Conservation (phyloP, 306 rosid species). For the Inga leiocalycina region DNA sequence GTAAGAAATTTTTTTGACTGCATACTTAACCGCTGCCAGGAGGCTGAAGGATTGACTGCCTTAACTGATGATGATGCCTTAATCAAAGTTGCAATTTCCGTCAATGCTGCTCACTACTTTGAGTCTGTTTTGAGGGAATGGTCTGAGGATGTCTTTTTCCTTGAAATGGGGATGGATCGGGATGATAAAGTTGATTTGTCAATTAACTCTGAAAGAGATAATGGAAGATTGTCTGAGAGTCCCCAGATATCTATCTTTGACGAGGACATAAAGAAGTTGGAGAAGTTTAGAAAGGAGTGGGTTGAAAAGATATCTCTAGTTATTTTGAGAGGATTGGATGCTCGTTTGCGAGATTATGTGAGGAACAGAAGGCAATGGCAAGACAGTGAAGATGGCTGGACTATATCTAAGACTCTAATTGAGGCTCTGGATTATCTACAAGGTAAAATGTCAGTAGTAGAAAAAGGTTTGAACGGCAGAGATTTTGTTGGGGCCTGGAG, state of each 20-base stretch:
- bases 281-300: slow-evolving; percentile 76
- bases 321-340: slow-evolving; percentile 87
- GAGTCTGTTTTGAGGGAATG: slow-evolving; percentile 81
- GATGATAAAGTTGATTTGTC: slow-evolving; percentile 42
- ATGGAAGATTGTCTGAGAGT: slow-evolving; percentile 37
- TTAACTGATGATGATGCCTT: slow-evolving; percentile 80
- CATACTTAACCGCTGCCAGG: slow-evolving; percentile 83
- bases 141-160: slow-evolving; percentile 84
- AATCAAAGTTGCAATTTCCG: slow-evolving; percentile 72
- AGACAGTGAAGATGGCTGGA: slow-evolving; percentile 76
- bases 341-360: slow-evolving; percentile 68
- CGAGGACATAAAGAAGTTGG: slow-evolving; percentile 64
- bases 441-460: slow-evolving; percentile 60
- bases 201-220: slow-evolving; percentile 25
- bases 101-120: slow-evolving; percentile 77
- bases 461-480: slow-evolving; percentile 61
- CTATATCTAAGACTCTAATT: slow-evolving; percentile 69
- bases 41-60: slow-evolving; percentile 97
- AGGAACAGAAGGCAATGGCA: slow-evolving; percentile 92
- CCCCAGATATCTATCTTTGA: slow-evolving; percentile 59
- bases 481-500: slow-evolving; percentile 89
- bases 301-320: slow-evolving; percentile 72
- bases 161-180: slow-evolving; percentile 61
- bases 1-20: slow-evolving; percentile 57
- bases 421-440: slow-evolving; percentile 80